phyloP scores from a whole-genome alignment of 1,284 basidiomycete species.

The Ganoderma boninense region DNA sequence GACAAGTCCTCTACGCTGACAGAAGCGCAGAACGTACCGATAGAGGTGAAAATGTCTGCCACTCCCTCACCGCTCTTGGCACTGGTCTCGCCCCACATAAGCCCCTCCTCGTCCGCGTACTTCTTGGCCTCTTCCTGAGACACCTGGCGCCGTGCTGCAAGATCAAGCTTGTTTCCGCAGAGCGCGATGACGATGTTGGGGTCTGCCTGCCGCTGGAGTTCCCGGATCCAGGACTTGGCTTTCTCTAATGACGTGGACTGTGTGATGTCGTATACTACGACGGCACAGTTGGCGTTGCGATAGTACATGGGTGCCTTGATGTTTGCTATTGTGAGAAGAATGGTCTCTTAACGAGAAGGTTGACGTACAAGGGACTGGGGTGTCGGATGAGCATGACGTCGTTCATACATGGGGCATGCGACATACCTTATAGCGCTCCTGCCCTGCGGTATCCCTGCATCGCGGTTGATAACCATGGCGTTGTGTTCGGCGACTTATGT shows the following conservation, averaged over 20 bases:
- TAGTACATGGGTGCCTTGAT: conserved; percentile 91
- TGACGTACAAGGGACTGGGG: conserved; percentile 40
- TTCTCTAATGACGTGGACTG: conserved; percentile 92
- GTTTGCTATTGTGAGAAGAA: conserved; percentile 15
- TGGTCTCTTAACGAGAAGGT: conserved; percentile 25
- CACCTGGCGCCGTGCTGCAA: conserved; percentile 84
- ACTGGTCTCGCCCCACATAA: conserved; percentile 97
- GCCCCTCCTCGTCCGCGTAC: conserved; percentile 93
- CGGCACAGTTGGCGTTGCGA: conserved; percentile 88
- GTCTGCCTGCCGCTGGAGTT: conserved; percentile 97
- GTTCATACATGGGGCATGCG: conserved; percentile 12
- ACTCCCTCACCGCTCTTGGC: conserved; percentile 95
- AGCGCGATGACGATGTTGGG: conserved; percentile 96
- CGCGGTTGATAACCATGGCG: not conserved
- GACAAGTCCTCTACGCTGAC: conserved; percentile 16
- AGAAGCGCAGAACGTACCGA: conserved; percentile 61
- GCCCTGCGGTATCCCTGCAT: conserved; percentile 90
- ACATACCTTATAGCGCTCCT: conserved; percentile 90
- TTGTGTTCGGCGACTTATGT: not conserved
- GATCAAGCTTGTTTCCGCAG: conserved; percentile 95
- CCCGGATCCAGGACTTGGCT: conserved; percentile 95
- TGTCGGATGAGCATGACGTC: conserved; percentile 23
- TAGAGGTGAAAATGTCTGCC: conserved; percentile 86
- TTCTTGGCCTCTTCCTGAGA: conserved; percentile 88
- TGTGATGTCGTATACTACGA: conserved; percentile 90